Evolutionary conservation across 192 early-diverging fungal genomes (phyloP), one percentile per base, ranked within the genome.

Genomic region (Podochytrium sp.): DNA sequence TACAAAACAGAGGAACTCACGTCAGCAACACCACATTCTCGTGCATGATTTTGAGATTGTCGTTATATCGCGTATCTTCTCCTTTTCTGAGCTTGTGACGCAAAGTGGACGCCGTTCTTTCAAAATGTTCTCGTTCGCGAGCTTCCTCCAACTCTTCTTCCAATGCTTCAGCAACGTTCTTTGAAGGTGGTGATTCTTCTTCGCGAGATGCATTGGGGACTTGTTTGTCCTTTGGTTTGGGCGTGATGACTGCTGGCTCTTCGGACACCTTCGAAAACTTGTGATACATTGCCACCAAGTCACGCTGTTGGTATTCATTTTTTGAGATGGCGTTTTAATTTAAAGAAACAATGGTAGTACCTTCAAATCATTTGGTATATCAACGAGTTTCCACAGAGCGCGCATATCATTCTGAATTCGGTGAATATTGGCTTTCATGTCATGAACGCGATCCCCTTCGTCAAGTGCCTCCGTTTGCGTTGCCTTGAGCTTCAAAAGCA

Each of bases 401-500:
- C 66, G 70, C 4, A 80, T 58, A 51, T 87, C 85, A 34, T 58
- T 76, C 57, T 79, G 82, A 59, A 87, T 82, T 14, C 72, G 56
- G 47, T 59, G 60, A 10, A 86, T 49, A n/a, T 47, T 55, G 33
- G 67, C 35, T 50, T 75, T 63, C 14, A 76, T 65, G 52, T 80
- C 75, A 63, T 75, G 56, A 3, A 63, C 74, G 32, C 72, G 20
- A 33, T n/a, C 25, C 4, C 55, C 40, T 73, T 85, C 76, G 18
- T 58, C 53, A 25, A 23, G 18, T 23, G 55, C 66, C 37, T 84
- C 81, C 14, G 61, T 71, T 47, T 86, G 61, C 10, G 79, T 74
- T 20, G 82, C 86, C 20, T 65, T 65, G 20, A 84, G 42, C 64
- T 86, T 80, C 73, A 89, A 67, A 7, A 79, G 35, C 34, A 88